phyloP scores from a whole-genome alignment of 1,284 basidiomycete genomes.

The Rhodotorula sp. region DNA sequence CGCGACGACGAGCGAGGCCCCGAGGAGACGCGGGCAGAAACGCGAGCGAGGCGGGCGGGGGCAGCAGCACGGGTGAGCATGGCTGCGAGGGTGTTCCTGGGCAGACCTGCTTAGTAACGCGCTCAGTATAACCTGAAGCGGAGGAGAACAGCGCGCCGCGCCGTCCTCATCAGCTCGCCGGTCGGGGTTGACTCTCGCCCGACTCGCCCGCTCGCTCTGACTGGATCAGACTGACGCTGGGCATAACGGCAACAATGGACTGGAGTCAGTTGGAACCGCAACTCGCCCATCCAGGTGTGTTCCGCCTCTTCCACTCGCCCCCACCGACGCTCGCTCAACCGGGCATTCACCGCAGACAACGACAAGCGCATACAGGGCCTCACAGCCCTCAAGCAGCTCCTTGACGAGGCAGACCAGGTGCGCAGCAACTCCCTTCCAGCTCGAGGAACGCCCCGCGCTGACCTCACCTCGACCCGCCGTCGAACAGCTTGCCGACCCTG shows the following conservation, averaged over 20 bases:
- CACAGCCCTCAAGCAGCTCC: background rate
- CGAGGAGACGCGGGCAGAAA: too few species aligned
- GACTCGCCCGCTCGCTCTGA: background rate
- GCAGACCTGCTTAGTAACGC: too few species aligned
- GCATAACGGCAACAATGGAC: background rate
- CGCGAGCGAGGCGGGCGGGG: background rate
- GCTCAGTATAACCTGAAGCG: too few species aligned
- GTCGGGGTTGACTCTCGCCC: background rate
- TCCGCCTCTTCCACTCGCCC: background rate
- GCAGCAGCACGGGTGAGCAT: background rate
- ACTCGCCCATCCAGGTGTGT: conserved; percentile 17
- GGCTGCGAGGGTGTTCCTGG: too few species aligned
- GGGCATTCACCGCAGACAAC: conserved; percentile 16
- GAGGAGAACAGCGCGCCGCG: background rate
- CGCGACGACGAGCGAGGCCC: background rate
- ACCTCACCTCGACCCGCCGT: background rate
- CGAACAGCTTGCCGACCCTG: conserved; percentile 66
- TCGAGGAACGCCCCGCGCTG: background rate
- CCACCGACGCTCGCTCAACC: conserved; percentile 11
- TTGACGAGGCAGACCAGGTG: background rate
- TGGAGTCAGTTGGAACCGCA: background rate
- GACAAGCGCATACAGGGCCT: conserved; percentile 30
- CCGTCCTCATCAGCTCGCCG: background rate
- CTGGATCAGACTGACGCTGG: background rate
- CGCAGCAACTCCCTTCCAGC: too few species aligned